Percentiles rank a stretch among this genome's conserved stretches.
These are phyloP conservation scores for Rhodotorula diobovata DNA, from an alignment of 768 basidiomycete species.

Conservation along the genomic window DNA sequence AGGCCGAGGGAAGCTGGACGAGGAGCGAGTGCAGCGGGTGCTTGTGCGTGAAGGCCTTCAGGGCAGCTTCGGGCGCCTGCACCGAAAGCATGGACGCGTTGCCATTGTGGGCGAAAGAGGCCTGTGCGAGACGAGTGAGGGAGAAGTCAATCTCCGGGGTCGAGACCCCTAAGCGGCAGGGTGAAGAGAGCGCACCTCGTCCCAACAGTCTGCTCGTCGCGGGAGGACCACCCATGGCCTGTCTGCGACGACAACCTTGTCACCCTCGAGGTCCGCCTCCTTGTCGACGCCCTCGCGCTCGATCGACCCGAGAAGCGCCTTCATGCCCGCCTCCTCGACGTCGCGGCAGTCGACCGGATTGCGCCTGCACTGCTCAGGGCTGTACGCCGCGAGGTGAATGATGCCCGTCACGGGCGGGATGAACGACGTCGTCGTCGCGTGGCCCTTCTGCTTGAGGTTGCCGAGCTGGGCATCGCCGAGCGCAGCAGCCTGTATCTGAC, in stretches of 20 bases:
- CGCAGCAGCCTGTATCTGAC: conserved; percentile 22
- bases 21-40: conserved; percentile 34
- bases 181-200: conserved; percentile 19
- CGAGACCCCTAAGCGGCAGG: no score
- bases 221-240: conserved; percentile 40
- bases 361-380: conserved; percentile 18
- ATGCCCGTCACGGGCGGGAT: conserved; percentile 39
- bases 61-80: conserved; percentile 7
- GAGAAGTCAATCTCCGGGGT: not conserved
- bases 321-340: conserved; percentile 36
- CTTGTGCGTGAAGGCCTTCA: conserved; percentile 25
- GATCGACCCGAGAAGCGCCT: conserved; percentile 27
- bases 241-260: conserved; percentile 1
- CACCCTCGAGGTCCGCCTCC: not conserved
- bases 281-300: conserved; percentile 13
- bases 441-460: conserved; percentile 22
- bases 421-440: conserved; percentile 23
- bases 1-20: conserved; percentile 36
- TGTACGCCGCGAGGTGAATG: conserved; percentile 41
- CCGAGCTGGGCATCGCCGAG: conserved; percentile 16
- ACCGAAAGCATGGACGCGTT: conserved; percentile 25
- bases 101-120: conserved; percentile 12
- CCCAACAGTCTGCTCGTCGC: conserved; percentile 32
- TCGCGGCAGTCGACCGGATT: conserved; percentile 40
- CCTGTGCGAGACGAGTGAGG: not conserved